Evolutionary conservation across 164 flowering plant genomes (phyloP).

Genomic region (Tinospora cordifolia): DNA sequence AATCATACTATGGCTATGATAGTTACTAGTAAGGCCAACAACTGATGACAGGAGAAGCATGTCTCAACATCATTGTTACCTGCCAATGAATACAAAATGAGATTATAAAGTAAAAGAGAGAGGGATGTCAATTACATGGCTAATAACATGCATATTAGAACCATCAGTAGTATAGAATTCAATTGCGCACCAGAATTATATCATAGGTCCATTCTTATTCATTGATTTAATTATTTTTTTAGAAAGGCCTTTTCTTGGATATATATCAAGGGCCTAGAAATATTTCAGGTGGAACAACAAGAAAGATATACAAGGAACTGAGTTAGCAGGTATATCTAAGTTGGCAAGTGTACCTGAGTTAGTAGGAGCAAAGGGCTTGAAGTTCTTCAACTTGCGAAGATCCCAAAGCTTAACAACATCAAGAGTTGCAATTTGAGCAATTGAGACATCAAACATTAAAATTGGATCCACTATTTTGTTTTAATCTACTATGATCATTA

Average conservation of each 20-base stretch:
- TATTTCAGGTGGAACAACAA: too few relatives aligned
- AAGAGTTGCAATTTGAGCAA: conserved; percentile 74
- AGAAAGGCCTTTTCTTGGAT: too few relatives aligned
- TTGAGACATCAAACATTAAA: conserved; percentile 15
- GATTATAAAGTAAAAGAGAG: conserved; percentile 4
- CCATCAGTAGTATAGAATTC: too few relatives aligned
- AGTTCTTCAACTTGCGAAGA: conserved; percentile 82
- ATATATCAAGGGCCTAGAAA: too few relatives aligned
- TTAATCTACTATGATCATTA: too few relatives aligned
- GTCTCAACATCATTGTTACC: conserved; percentile 61
- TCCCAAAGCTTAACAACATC: conserved; percentile 99
- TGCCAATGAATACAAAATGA: conserved; percentile 22
- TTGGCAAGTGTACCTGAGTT: conserved; percentile 66
- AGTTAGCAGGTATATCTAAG: too few relatives aligned
- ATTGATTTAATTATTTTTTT: too few relatives aligned
- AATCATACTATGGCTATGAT: conserved; percentile 69
- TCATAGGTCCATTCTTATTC: too few relatives aligned
- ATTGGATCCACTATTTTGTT: not conserved
- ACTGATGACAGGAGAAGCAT: conserved; percentile 44
- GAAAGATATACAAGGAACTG: not conserved
- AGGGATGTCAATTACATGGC: not conserved
- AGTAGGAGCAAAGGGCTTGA: conserved; percentile 65
- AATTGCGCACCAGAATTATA: conserved; percentile 40
- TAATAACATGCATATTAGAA: too few relatives aligned
- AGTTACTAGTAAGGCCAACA: conserved; percentile 53